Conservation (phyloP, 345 rosid genomes). For the Euphorbia pulcherrima region DNA sequence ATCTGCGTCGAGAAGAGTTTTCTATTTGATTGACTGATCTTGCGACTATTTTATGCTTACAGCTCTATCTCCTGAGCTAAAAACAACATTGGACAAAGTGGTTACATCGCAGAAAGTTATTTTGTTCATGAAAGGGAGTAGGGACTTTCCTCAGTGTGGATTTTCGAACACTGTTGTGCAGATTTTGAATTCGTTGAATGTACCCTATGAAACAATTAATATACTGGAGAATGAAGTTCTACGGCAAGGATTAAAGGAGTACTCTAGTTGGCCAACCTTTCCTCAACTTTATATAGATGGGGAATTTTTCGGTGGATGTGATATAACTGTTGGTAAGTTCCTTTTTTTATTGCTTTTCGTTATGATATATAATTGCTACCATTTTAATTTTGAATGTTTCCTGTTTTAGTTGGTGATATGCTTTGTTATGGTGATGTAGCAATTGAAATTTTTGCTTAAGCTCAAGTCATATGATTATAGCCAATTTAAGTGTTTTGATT, state of each 20-base stretch:
- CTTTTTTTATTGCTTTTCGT: neutral
- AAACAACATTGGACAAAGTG: constrained; percentile 62
- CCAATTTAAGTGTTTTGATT: neutral
- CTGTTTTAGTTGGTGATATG: neutral
- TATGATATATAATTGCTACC: neutral
- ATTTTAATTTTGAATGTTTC: neutral
- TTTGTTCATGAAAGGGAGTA: constrained; percentile 83
- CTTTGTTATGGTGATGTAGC: neutral
- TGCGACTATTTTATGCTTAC: constrained; percentile 19
- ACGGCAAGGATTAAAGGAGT: constrained; percentile 87
- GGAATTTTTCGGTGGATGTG: constrained; percentile 92
- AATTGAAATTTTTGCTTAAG: neutral
- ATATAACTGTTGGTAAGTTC: constrained; percentile 71
- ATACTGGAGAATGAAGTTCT: constrained; percentile 80
- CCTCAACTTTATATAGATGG: constrained; percentile 92
- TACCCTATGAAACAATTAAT: constrained; percentile 69
- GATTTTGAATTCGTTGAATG: constrained; percentile 64
- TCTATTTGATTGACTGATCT: neutral
- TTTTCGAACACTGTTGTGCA: constrained; percentile 91
- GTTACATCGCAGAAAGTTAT: constrained; percentile 72
- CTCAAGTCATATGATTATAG: neutral
- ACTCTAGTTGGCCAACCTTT: constrained; percentile 92
- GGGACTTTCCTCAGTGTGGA: constrained; percentile 90
- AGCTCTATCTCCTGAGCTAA: constrained; percentile 66
- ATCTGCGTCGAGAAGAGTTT: neutral